Evolutionary conservation across 805 yeast genomes (phyloP).

Genomic region (Middelhovenomyces tepae): DNA sequence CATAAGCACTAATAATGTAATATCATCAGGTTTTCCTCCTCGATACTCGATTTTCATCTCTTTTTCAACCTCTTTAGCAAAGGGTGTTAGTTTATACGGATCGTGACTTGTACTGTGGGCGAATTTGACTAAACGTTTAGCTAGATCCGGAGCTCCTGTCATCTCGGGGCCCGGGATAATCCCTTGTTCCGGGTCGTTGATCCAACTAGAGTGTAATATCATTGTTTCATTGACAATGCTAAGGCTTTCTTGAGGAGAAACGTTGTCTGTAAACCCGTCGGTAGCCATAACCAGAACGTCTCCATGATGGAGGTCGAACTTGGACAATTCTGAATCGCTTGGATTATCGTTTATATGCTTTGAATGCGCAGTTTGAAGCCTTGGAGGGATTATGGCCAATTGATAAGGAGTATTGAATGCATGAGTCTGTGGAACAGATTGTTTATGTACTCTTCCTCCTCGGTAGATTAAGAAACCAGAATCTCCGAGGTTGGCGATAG

Average conservation of each 20-base stretch:
- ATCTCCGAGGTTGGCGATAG: slow-evolving; percentile 82
- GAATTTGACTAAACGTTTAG: slow-evolving; percentile 50
- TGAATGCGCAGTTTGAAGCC: slow-evolving; percentile 21
- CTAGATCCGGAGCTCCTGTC: slow-evolving; percentile 36
- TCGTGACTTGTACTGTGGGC: slow-evolving; percentile 68
- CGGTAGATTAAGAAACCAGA: slow-evolving; percentile 90
- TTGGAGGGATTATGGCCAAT: slow-evolving; percentile 66
- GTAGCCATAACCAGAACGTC: slow-evolving; percentile 84
- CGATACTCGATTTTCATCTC: slow-evolving; percentile 58
- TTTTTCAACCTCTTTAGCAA: slow-evolving; percentile 66
- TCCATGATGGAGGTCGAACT: slow-evolving; percentile 54
- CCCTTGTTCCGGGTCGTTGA: slow-evolving; percentile 20
- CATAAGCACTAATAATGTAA: slow-evolving; percentile 69
- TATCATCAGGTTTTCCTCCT: slow-evolving; percentile 96
- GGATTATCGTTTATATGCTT: slow-evolving; percentile 68
- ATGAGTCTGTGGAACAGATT: slow-evolving; percentile 73
- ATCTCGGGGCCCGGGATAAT: slow-evolving; percentile 16
- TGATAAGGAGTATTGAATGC: slow-evolving; percentile 91
- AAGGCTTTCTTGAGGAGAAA: slow-evolving; percentile 63
- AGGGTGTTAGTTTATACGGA: slow-evolving; percentile 69
- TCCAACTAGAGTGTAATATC: slow-evolving; percentile 27
- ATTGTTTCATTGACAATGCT: slow-evolving; percentile 51
- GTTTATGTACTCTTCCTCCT: slow-evolving; percentile 46
- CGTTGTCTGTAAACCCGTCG: slow-evolving; percentile 89
- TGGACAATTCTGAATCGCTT: slow-evolving; percentile 53